A percentile compares a stretch with the other conserved stretches of the same genome.
Conservation (phyloP, 2,329 filamentous ascomycete species). For the Ramularia collo-cygni region DNA sequence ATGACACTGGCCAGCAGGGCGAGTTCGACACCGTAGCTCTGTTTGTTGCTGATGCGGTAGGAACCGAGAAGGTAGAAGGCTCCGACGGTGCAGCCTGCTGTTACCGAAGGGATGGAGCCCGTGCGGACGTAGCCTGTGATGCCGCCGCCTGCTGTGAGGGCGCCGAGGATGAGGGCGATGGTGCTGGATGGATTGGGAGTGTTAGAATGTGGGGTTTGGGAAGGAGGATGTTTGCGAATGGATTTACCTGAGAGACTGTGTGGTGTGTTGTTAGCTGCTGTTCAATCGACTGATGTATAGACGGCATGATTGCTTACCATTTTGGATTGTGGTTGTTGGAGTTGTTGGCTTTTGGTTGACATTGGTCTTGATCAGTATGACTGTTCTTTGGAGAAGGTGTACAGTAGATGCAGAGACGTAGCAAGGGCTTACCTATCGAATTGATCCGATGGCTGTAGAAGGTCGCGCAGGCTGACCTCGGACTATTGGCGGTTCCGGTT, state of each 20-base stretch:
- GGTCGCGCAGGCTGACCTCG: conserved; percentile 1
- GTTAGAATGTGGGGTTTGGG: conserved; percentile 1
- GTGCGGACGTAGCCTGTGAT: conserved; percentile 80
- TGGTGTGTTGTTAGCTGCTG: conserved; percentile 1
- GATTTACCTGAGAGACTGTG: conserved; percentile 3
- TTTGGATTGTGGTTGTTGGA: conserved; percentile 6
- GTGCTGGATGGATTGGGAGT: conserved; percentile 13
- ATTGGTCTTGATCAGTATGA: conserved; percentile 4
- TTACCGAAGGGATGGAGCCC: conserved; percentile 77
- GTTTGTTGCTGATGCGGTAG: conserved; percentile 66
- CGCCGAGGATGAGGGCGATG: conserved; percentile 71
- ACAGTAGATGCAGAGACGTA: too few species aligned
- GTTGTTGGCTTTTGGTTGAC: conserved; percentile 6
- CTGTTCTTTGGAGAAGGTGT: background rate
- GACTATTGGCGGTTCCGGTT: conserved; percentile 1
- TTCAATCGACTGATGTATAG: background rate
- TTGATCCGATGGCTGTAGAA: background rate
- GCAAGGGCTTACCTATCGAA: background rate
- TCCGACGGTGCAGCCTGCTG: conserved; percentile 78
- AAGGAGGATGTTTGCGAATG: background rate
- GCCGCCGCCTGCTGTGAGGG: conserved; percentile 79
- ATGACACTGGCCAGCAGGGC: conserved; percentile 83
- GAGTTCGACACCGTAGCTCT: conserved; percentile 79
- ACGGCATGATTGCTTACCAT: conserved; percentile 3
- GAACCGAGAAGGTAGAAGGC: conserved; percentile 71